phyloP scores from a whole-genome alignment of 2,329 filamentous ascomycete species.

The Ophiostoma himal-ulmi region DNA sequence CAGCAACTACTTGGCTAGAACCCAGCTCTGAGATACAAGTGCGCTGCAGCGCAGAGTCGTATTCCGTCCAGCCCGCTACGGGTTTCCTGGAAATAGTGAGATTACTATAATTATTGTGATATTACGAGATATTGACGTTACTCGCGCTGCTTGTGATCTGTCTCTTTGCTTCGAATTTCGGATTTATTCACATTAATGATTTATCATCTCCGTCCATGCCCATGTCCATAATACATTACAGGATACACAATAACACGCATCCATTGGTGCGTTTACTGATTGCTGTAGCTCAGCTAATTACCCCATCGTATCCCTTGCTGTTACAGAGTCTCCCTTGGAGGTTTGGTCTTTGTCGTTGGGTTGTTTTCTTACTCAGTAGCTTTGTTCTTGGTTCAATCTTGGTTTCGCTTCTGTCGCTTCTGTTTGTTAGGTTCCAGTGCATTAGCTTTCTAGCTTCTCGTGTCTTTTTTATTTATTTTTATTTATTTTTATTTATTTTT shows the following conservation, averaged over 20 bases:
- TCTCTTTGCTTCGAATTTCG: background rate
- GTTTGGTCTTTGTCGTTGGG: background rate
- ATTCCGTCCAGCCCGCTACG: background rate
- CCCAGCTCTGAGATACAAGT: background rate
- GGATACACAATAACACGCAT: background rate
- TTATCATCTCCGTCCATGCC: too few species aligned
- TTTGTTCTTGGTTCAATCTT: background rate
- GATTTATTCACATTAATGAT: background rate
- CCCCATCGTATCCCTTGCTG: slow-evolving; percentile 1
- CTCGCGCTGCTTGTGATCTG: background rate
- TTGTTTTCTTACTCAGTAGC: background rate
- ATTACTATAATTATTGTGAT: background rate
- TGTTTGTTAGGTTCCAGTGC: background rate
- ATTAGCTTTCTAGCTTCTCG: background rate
- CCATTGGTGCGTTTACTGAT: background rate
- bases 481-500: too few species aligned
- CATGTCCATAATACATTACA: too few species aligned
- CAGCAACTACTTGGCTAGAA: background rate
- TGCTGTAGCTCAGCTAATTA: background rate
- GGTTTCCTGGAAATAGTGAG: background rate
- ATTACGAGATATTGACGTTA: background rate
- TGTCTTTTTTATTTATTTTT: too few species aligned
- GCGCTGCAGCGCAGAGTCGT: background rate
- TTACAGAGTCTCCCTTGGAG: slow-evolving; percentile 1
- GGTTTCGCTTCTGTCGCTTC: background rate